Evolutionary conservation across 805 yeast genomes (phyloP).

Genomic region (Spathaspora passalidarum): DNA sequence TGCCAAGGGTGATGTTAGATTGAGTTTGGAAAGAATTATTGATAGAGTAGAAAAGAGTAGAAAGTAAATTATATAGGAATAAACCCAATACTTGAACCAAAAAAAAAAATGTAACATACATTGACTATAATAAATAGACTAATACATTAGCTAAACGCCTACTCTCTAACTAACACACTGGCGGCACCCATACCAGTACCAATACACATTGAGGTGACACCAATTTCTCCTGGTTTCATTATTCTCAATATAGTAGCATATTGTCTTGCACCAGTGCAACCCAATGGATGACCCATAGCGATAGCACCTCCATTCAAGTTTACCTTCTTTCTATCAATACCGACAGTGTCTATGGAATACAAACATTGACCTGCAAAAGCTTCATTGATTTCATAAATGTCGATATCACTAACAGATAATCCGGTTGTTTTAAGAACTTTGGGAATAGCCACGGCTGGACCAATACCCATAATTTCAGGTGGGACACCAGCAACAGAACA

Average conservation of each 20-base stretch:
- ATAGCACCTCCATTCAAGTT: slow-evolving; percentile 97
- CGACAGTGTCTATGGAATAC: slow-evolving; percentile 62
- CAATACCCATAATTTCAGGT: slow-evolving; percentile 96
- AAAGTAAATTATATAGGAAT: slow-evolving; percentile 23
- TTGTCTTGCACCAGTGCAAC: slow-evolving; percentile 77
- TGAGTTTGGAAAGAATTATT: slow-evolving; percentile 62
- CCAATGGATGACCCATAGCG: slow-evolving; percentile 88
- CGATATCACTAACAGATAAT: slow-evolving; percentile 61
- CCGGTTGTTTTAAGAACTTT: slow-evolving; percentile 62
- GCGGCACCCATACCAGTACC: slow-evolving; percentile 99
- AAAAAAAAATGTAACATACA: no score
- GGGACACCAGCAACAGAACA: slow-evolving; percentile 89
- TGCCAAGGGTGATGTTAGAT: slow-evolving; percentile 68
- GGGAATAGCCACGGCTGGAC: slow-evolving; percentile 96
- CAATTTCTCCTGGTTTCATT: slow-evolving; percentile 74
- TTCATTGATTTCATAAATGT: slow-evolving; percentile 86
- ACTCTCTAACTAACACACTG: slow-evolving; percentile 77
- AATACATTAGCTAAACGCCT: no score
- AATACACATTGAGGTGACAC: slow-evolving; percentile 93
- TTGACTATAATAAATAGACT: neutral
- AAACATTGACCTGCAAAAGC: slow-evolving; percentile 96
- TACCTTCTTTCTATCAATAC: slow-evolving; percentile 58
- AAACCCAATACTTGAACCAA: no score
- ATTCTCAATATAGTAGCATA: slow-evolving; percentile 83
- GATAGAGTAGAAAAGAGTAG: slow-evolving; percentile 43